Conservation (phyloP, 495 filamentous ascomycete species). For the Penicillium turbatum region DNA sequence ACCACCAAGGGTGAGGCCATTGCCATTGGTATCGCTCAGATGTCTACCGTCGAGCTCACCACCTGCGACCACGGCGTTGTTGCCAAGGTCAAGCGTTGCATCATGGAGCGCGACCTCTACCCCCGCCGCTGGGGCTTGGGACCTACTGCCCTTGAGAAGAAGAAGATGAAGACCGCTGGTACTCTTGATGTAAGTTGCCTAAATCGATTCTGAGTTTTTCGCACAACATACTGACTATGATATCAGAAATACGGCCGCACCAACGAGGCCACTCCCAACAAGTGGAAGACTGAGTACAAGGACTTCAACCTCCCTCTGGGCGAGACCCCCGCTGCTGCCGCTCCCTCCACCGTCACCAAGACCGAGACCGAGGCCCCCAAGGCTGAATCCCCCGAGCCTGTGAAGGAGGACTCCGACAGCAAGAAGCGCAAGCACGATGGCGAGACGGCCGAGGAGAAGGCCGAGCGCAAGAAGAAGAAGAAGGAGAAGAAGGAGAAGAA, state of each 20-base stretch:
- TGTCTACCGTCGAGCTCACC: constrained; percentile 88
- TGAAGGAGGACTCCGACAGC: constrained; percentile 38
- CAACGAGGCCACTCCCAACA: constrained; percentile 85
- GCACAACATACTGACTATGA: constrained; percentile 7
- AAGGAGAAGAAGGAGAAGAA: constrained; percentile 72
- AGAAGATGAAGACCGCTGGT: constrained; percentile 97
- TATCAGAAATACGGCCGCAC: constrained; percentile 78
- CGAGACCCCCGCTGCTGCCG: constrained; percentile 38
- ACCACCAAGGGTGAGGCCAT: constrained; percentile 99
- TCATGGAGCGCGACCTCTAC: constrained; percentile 98
- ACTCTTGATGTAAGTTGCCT: constrained; percentile 72
- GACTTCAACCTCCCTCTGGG: constrained; percentile 64
- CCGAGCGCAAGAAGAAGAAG: constrained; percentile 71
- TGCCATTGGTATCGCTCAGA: constrained; percentile 89
- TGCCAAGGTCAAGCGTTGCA: constrained; percentile 95
- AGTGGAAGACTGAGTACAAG: constrained; percentile 86
- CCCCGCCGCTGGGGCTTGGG: constrained; percentile 92
- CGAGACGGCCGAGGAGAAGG: constrained; percentile 71
- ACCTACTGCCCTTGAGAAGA: constrained; percentile 88
- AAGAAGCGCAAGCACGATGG: constrained; percentile 86
- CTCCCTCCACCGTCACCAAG: constrained; percentile 32
- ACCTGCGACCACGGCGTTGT: constrained; percentile 95
- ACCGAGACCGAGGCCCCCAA: constrained; percentile 33
- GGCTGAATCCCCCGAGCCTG: constrained; percentile 27
- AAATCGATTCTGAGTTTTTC: neutral